Conservation (phyloP, 768 basidiomycete genomes). For the Suillus decipiens region DNA sequence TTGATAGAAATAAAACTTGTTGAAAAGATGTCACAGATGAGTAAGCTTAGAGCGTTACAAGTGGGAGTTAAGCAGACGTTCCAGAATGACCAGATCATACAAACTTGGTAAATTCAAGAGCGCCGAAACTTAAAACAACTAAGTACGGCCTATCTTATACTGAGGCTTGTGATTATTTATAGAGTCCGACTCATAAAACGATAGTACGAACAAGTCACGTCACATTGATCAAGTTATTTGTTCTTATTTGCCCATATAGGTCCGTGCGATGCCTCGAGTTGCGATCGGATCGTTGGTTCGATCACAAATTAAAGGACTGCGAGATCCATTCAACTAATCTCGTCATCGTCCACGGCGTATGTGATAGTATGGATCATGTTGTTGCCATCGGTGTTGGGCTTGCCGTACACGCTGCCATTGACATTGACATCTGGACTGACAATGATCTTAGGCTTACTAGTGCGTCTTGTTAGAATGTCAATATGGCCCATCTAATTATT, state of each 20-base stretch:
- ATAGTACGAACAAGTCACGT: too few relatives aligned
- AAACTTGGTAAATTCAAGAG: too few relatives aligned
- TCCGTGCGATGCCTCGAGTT: slow-evolving; percentile 6
- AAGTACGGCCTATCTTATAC: too few relatives aligned
- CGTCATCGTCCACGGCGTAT: background rate
- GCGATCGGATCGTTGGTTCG: slow-evolving; percentile 2
- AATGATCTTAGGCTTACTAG: slow-evolving; percentile 31
- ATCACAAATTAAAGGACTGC: slow-evolving; percentile 6
- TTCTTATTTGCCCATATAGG: background rate
- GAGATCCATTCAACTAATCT: background rate
- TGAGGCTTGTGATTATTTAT: too few relatives aligned
- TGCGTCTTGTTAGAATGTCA: slow-evolving; percentile 19
- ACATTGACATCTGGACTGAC: slow-evolving; percentile 50
- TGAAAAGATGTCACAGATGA: too few relatives aligned
- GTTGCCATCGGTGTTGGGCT: slow-evolving; percentile 71
- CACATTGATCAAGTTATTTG: background rate
- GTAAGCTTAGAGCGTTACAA: too few relatives aligned
- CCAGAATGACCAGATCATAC: too few relatives aligned
- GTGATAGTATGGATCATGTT: slow-evolving; percentile 60
- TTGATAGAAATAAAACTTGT: too few relatives aligned
- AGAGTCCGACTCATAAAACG: too few relatives aligned
- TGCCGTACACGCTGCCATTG: slow-evolving; percentile 61
- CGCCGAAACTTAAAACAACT: too few relatives aligned
- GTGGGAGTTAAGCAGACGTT: too few relatives aligned
- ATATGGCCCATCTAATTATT: background rate